phyloP scores from a whole-genome alignment of 495 filamentous ascomycete genomes.

The Tuber umbilicatum region DNA sequence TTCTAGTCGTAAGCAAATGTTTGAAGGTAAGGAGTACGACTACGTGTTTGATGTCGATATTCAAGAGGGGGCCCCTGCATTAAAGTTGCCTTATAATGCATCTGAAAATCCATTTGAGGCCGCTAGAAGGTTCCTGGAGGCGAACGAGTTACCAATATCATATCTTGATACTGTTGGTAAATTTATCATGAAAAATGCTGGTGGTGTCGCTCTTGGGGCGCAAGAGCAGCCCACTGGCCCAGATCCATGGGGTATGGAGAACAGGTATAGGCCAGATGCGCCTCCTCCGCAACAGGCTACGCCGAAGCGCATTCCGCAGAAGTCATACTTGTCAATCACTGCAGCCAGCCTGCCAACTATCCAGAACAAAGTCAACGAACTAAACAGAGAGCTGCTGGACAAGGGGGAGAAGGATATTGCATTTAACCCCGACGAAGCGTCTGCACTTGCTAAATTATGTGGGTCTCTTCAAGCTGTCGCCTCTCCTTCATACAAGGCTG shows the following conservation, averaged over 20 bases:
- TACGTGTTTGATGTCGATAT: constrained; percentile 98
- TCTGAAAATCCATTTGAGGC: constrained; percentile 89
- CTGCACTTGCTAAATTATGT: constrained; percentile 51
- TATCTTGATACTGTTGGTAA: constrained; percentile 92
- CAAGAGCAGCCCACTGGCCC: constrained; percentile 44
- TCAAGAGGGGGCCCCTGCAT: constrained; percentile 85
- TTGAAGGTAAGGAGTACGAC: constrained; percentile 85
- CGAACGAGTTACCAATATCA: constrained; percentile 81
- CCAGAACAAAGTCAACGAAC: constrained; percentile 63
- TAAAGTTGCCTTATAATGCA: constrained; percentile 90
- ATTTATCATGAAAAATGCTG: constrained; percentile 84
- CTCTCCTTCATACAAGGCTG: constrained; percentile 24
- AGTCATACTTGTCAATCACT: constrained; percentile 68
- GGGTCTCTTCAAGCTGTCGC: constrained; percentile 51
- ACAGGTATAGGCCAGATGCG: constrained; percentile 65
- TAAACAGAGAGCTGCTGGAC: constrained; percentile 61
- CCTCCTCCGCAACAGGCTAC: constrained; percentile 43
- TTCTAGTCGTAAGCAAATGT: constrained; percentile 56
- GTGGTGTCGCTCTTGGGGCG: constrained; percentile 72
- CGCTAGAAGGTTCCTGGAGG: constrained; percentile 81
- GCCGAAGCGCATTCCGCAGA: constrained; percentile 69
- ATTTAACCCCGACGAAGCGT: constrained; percentile 63
- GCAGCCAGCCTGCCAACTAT: constrained; percentile 58
- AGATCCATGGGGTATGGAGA: constrained; percentile 73
- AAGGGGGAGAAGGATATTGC: constrained; percentile 66